Evolutionary conservation across 768 basidiomycete species (phyloP), one percentile per base, ranked within the genome.

Genomic region (Gelatoporia subvermispora): DNA sequence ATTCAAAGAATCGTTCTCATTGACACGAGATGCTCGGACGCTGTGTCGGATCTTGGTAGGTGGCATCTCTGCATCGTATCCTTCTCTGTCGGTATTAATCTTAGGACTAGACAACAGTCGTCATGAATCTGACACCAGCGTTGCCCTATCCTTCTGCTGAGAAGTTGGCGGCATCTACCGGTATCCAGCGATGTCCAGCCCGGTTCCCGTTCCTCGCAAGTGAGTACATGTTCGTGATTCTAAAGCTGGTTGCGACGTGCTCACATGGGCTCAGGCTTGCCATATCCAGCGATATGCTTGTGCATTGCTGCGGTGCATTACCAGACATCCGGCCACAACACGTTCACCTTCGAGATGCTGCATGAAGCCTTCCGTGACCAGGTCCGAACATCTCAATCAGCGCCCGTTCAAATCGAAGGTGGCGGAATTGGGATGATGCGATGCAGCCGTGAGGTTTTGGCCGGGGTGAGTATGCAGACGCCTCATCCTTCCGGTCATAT

Each of bases 291-390:
- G 2, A 65, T 92, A 17, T 93, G 90, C 60, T 74, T 95, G 24
- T 76, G 96, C 37, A 85, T 98, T 50, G 87, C 93, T n/a, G 76
- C 82, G 13, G 76, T 83, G 59, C 94, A 96, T 60, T 74, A 82
- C 3, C 69, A 81, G 21, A 84, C 82, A 9, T 79, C 81, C 5
- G 93, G 93, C 0, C 85, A 93, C 50, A 74, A 85, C 17, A 69
- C 70, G 13, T 83, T 96, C 66, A 97, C 89, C 24, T 95, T 98
- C 61, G 91, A 94, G 58, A 92, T 94, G 84, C 76, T 95, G 8
- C 76, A 86, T 52, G 88, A 90, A 45, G 73, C 75, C 25, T 93
- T 93, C 62, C 79, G 81, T 18, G 78, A 83, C 52, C 86, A 89
- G 65, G 76, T 87, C 17, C 81, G 84, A 18, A 74, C 81, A 18